These are phyloP conservation scores for Leccinum subtestaceum DNA, from an alignment of 768 basidiomycete species.

Conservation along the genomic window DNA sequence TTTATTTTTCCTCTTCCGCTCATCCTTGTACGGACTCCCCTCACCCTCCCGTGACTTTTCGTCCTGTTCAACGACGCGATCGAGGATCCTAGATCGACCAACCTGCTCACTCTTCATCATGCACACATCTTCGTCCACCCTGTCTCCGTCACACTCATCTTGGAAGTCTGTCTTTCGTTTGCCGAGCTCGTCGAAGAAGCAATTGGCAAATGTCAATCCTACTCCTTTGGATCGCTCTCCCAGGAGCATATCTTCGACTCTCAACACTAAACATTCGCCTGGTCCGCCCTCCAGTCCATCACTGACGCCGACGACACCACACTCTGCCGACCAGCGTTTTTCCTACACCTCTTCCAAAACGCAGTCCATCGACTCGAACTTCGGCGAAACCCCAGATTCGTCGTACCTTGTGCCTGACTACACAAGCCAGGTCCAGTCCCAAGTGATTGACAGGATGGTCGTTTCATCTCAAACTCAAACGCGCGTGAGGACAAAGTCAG, in stretches of 20 bases:
- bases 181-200: conserved; percentile 64
- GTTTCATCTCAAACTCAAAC: conserved; percentile 9
- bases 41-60: conserved; percentile 12
- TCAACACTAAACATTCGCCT: conserved; percentile 13
- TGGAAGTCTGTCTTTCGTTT: conserved; percentile 81
- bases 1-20: conserved; percentile 15
- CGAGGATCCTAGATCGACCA: conserved; percentile 25
- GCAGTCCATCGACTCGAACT: conserved; percentile 70
- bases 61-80: conserved; percentile 11
- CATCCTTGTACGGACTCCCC: conserved; percentile 2
- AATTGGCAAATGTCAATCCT: conserved; percentile 32
- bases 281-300: conserved; percentile 45
- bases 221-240: conserved; percentile 48
- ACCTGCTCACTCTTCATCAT: conserved; percentile 12
- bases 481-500: conserved; percentile 42
- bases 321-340: conserved; percentile 57
- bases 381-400: conserved; percentile 29
- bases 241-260: conserved; percentile 29
- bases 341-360: conserved; percentile 80
- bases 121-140: conserved; percentile 24
- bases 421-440: conserved; percentile 11
- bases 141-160: conserved; percentile 29
- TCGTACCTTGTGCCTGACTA: conserved; percentile 31
- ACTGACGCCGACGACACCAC: conserved; percentile 52
- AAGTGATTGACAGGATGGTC: conserved; percentile 21